These are phyloP conservation scores for Danielozyma ontarioensis DNA, from an alignment of 805 yeast species.

Conservation along the genomic window DNA sequence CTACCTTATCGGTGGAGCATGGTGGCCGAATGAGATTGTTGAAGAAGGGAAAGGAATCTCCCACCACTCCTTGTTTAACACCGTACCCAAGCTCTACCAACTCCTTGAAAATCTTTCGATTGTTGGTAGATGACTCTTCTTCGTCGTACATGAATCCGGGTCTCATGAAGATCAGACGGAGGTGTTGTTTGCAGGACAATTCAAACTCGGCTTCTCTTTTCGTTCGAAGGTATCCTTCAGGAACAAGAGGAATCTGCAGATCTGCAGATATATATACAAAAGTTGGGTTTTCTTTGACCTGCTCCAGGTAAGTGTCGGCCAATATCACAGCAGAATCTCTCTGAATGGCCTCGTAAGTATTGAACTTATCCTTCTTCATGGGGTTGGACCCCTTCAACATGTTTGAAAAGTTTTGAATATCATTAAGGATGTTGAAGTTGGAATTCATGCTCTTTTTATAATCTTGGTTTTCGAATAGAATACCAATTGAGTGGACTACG, in stretches of 20 bases:
- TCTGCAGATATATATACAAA: slow-evolving; percentile 84
- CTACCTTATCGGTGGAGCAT: slow-evolving; percentile 65
- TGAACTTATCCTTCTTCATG: slow-evolving; percentile 40
- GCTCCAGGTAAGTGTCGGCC: slow-evolving; percentile 48
- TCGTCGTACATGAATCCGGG: slow-evolving; percentile 84
- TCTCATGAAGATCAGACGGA: slow-evolving; percentile 62
- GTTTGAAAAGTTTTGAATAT: slow-evolving; percentile 23
- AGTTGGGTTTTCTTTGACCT: slow-evolving; percentile 22
- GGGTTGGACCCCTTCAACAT: slow-evolving; percentile 56
- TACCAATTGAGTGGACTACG: slow-evolving; percentile 82
- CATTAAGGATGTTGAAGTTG: slow-evolving; percentile 31
- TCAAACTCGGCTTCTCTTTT: slow-evolving; percentile 75
- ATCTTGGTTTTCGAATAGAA: slow-evolving; percentile 59
- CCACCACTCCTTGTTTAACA: slow-evolving; percentile 39
- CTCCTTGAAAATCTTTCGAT: slow-evolving; percentile 38
- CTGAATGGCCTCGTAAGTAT: slow-evolving; percentile 60
- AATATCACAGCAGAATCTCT: slow-evolving; percentile 61
- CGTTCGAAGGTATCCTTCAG: slow-evolving; percentile 65
- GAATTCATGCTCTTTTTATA: slow-evolving; percentile 56
- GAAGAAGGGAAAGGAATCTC: slow-evolving; percentile 30
- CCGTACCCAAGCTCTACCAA: slow-evolving; percentile 40
- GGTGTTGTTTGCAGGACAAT: slow-evolving; percentile 35
- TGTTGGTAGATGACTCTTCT: slow-evolving; percentile 18
- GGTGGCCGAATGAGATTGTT: slow-evolving; percentile 56
- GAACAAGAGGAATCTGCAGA: slow-evolving; percentile 59